These are phyloP conservation scores for Coemansia sp. DNA, from an alignment of 192 early-diverging fungal genomes.

Conservation along the genomic window DNA sequence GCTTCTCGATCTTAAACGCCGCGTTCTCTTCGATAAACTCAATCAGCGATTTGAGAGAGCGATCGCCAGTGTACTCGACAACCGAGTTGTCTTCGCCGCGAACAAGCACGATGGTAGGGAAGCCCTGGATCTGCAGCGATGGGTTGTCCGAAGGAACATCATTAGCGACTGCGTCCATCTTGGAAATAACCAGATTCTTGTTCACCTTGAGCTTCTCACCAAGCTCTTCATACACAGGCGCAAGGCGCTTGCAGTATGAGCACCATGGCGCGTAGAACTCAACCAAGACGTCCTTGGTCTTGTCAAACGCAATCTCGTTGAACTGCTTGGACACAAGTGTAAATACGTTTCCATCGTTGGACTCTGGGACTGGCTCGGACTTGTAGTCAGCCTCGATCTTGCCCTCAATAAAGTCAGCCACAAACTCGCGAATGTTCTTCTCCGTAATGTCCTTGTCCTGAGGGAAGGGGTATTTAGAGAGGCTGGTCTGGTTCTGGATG, in stretches of 20 bases:
- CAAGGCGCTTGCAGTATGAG: conserved; percentile 87
- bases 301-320: conserved; percentile 24
- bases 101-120: conserved; percentile 93
- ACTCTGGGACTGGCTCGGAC: conserved; percentile 76
- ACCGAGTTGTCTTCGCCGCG: conserved; percentile 79
- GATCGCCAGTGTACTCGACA: conserved; percentile 82
- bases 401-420: conserved; percentile 65
- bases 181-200: conserved; percentile 76
- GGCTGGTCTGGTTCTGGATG: conserved; percentile 74
- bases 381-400: conserved; percentile 77
- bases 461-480: conserved; percentile 84
- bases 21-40: conserved; percentile 79
- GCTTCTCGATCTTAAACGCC: conserved; percentile 55
- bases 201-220: conserved; percentile 60
- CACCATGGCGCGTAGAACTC: conserved; percentile 95
- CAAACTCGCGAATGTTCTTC: conserved; percentile 62
- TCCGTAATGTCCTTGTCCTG: conserved; percentile 67
- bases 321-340: conserved; percentile 86
- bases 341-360: conserved; percentile 87
- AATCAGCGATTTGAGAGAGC: conserved; percentile 73
- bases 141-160: conserved; percentile 73
- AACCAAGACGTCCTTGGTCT: conserved; percentile 56
- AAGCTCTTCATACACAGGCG: conserved; percentile 78
- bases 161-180: conserved; percentile 94
- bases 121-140: conserved; percentile 79